Base-by-base conservation (phyloP, 2,329 filamentous ascomycete genomes). In the Epichloe sibirici region DNA sequence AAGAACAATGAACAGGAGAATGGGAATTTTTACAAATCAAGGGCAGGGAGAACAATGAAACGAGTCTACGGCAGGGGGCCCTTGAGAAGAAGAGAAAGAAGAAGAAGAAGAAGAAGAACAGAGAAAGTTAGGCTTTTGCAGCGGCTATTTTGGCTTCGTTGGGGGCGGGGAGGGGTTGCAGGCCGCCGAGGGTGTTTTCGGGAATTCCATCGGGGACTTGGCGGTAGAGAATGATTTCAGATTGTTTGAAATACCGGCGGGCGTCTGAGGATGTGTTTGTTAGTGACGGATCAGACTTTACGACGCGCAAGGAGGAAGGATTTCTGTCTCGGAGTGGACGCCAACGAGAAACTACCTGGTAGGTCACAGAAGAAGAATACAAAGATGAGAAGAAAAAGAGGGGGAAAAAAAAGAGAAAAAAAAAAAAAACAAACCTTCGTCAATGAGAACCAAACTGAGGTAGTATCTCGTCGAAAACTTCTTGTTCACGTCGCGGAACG, bases 401-500 rank as follows among this genome's bases (percentile, higher is more conserved):
- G 1, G 9, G 15, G 25, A 0, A 25, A 3, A 25, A 25, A 4
- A 6, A 15, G 8, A n/a, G 8, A 13, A 44, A 9, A 28, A n/a
- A 13, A 44, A n/a, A 3, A 6, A n/a, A 31, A 15, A 67, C 74
- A 59, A 71, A 87, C 88, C 88, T 81, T 96, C 90, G 64, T 96
- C 90, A 60, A 96, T 96, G 60, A 96, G 78, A 23, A 98, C 93
- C 57, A 98, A 74, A 66, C 90, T 96, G 57, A 98, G 80, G 72
- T 98, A 98, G 73, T 98, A 98, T 63, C 93, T 80, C 39, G 91
- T 97, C 28, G 91, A 97, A 71, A 95, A 98, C 73, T 98, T 98
- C 78, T 98, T 98, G 80, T 98, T 98, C 61, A 98, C 94, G 68
- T 98, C 93, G 57, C 93, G 87, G 80, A 98, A 98, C 12, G 93